A percentile compares a stretch with the other conserved stretches of the same genome.
Evolutionary conservation across 2,329 filamentous ascomycete genomes (phyloP).

Genomic region (Blastomyces gilchristii): DNA sequence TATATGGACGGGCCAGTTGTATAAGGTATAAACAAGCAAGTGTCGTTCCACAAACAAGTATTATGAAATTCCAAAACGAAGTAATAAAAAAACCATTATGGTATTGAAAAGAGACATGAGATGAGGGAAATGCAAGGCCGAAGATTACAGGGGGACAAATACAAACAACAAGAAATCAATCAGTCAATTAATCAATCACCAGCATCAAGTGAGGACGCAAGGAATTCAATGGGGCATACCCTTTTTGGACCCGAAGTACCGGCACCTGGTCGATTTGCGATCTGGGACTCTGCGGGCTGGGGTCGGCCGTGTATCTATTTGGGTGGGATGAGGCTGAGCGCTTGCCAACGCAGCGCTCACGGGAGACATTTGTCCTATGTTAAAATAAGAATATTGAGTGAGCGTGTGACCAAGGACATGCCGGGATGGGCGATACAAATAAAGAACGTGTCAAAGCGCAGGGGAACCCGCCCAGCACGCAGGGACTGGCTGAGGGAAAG

Average conservation of each 20-base stretch:
- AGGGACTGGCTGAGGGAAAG: background rate
- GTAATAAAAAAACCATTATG: constrained; percentile 12
- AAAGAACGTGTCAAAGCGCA: constrained; percentile 6
- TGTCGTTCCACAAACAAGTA: background rate
- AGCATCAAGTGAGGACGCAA: background rate
- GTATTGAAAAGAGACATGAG: constrained; percentile 7
- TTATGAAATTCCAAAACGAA: constrained; percentile 5
- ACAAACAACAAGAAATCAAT: constrained; percentile 10
- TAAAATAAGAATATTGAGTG: constrained; percentile 19
- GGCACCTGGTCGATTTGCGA: constrained; percentile 23
- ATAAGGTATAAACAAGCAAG: background rate
- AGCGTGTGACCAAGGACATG: constrained; percentile 25
- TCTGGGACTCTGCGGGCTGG: constrained; percentile 14
- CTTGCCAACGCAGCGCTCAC: constrained; percentile 25
- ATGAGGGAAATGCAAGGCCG: background rate
- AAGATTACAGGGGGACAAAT: background rate
- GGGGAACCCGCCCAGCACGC: constrained; percentile 7
- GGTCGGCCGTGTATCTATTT: constrained; percentile 7
- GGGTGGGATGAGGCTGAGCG: constrained; percentile 19
- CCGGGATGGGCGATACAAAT: constrained; percentile 5
- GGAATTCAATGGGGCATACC: constrained; percentile 21
- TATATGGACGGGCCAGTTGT: background rate
- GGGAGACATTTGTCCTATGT: constrained; percentile 18
- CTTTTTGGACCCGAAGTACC: constrained; percentile 31
- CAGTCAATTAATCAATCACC: constrained; percentile 3